Base-by-base conservation (phyloP, 164 flowering plant species). In the grape (Vitis vinifera) region DNA sequence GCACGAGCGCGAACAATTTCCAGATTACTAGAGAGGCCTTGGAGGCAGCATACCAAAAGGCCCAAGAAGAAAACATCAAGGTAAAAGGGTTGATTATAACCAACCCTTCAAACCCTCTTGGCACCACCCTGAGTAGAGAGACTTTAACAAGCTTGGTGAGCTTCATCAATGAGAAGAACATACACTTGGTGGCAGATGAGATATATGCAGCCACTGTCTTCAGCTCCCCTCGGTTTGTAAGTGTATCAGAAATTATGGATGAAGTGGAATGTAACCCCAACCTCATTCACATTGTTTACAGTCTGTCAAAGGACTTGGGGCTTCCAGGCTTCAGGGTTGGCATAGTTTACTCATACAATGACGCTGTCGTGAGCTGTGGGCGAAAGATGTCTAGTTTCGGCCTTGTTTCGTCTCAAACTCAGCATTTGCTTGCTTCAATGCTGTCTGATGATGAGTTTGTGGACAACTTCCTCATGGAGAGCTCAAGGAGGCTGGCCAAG, bases 241-340 rank as follows among this genome's bases (percentile, higher is more conserved):
- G 88, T 69, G 61, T 81, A 7, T 37, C 88, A 3, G 88, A 85
- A 59, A 37, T 85, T 12, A 47, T 83, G 2, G 13, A 73, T 44
- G 80, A 77, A 2, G 55, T 62, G 69, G 71, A 72, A 1, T 53
- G 68, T 59, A 75, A 81, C 29, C 65, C 8, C 0, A 77, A 83
- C 14, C 75, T 83, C 4, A 65, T 85, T n/a, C 86, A 84, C 71
- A 67, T 84, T 0, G 62, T 86, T 9, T 86, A 80, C 55, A 84
- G 87, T 51, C 62, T 86, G 62, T 86, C 89, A 9, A 86, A 86
- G 69, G 89, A 86, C 73, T 73, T 86, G 86, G 89, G 89, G 8
- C 23, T 86, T 12, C 89, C 89, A 0, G 89, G 89, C 1, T 78
- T 86, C 14, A 50, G 89, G 17, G 84, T 86, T 13, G 89, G 89